Conservation (phyloP, 306 rosid genomes). For the Acacia melanoxylon region DNA sequence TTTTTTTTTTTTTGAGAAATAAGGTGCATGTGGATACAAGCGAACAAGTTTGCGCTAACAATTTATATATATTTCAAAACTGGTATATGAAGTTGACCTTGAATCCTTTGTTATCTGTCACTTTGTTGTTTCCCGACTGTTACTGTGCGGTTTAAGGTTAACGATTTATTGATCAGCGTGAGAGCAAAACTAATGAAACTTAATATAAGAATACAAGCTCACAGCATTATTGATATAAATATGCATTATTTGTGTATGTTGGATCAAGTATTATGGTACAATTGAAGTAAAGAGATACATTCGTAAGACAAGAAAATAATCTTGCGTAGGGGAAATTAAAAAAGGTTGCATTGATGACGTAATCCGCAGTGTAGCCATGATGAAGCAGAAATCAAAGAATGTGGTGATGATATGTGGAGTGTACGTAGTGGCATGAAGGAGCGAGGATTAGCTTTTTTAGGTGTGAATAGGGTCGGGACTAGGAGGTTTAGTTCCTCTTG, state of each 20-base stretch:
- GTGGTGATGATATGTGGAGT: background rate
- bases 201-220: background rate
- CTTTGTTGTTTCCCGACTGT: background rate
- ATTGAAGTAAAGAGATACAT: background rate
- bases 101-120: background rate
- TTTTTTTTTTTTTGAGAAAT: background rate
- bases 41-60: background rate
- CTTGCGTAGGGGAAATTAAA: background rate
- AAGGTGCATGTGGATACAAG: background rate
- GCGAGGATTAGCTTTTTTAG: background rate
- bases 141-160: background rate
- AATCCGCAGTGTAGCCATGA: background rate
- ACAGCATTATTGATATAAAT: background rate
- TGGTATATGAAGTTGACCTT: background rate
- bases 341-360: background rate
- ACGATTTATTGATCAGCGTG: background rate
- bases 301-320: background rate
- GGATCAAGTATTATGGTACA: background rate
- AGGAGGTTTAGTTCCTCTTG: background rate
- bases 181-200: background rate
- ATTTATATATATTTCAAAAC: background rate
- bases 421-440: too few species aligned
- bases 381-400: background rate
- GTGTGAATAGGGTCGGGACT: background rate
- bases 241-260: background rate